A percentile compares a stretch with the other conserved stretches of the same genome.
Conservation (phyloP, 208 protist species). For the Naegleria lovaniensis region DNA sequence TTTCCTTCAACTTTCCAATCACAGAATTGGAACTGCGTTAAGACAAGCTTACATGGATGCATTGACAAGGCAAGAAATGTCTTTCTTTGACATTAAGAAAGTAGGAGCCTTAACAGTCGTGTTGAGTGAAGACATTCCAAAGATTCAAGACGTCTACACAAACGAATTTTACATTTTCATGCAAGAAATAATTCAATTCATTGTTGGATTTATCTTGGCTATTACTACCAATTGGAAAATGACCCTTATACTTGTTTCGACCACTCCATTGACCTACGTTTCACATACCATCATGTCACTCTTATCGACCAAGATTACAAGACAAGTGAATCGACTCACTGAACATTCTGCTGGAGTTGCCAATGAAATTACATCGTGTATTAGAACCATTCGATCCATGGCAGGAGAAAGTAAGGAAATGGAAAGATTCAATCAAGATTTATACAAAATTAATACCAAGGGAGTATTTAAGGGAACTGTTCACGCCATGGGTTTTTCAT, state of each 20-base stretch:
- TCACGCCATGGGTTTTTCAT: neutral
- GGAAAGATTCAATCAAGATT: neutral
- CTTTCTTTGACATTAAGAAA: constrained; percentile 3
- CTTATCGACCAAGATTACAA: neutral
- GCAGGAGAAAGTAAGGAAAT: constrained; percentile 1
- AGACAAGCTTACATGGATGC: neutral
- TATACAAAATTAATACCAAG: neutral
- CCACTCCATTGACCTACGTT: neutral
- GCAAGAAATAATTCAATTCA: neutral
- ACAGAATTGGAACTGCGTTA: neutral
- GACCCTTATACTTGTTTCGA: neutral
- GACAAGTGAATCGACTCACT: neutral
- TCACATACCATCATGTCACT: neutral
- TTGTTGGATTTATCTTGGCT: constrained; percentile 7
- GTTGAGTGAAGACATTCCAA: neutral
- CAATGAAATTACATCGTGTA: neutral
- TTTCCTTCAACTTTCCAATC: neutral
- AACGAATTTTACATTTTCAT: neutral
- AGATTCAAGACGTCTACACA: neutral
- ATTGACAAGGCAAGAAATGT: neutral
- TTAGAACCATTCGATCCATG: neutral
- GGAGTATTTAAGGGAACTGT: neutral
- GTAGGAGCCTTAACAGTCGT: neutral
- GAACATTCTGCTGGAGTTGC: neutral
- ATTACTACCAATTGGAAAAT: neutral